These are phyloP conservation scores for Paecilomyces sp. DNA, from an alignment of 2,329 filamentous ascomycete species.

Conservation along the genomic window DNA sequence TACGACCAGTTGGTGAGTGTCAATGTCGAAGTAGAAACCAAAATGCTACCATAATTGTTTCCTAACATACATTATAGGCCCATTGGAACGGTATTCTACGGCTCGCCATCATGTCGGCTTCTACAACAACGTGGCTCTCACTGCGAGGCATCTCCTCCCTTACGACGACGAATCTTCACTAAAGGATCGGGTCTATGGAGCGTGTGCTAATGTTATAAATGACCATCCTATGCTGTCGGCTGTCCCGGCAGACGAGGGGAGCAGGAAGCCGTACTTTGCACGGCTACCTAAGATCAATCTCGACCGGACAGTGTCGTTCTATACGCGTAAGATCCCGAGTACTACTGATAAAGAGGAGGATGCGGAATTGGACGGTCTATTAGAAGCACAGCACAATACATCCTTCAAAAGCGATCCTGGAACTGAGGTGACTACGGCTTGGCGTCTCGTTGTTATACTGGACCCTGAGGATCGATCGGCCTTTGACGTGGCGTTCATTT, in stretches of 20 bases:
- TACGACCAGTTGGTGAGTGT: not conserved
- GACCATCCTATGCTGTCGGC: not conserved
- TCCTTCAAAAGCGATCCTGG: not conserved
- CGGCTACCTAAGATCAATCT: not conserved
- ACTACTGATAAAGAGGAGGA: not conserved
- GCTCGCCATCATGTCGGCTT: not conserved
- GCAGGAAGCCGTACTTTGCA: not conserved
- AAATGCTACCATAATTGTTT: not conserved
- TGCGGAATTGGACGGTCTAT: not conserved
- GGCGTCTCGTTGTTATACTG: not conserved
- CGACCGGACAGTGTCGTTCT: not conserved
- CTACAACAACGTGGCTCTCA: not conserved
- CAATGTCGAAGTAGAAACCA: not conserved
- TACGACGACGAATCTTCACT: not conserved
- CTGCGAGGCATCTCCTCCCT: not conserved
- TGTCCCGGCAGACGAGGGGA: not conserved
- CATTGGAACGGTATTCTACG: not conserved
- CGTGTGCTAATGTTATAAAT: not conserved
- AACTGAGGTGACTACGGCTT: not conserved
- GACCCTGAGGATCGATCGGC: not conserved
- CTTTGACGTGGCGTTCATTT: not conserved
- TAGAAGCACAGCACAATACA: not conserved
- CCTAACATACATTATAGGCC: not conserved
- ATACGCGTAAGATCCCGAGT: not conserved
- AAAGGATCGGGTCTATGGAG: not conserved